A percentile compares a stretch with the other conserved stretches of the same genome.
Conservation (phyloP, 306 rosid genomes). For the Spatholobus suberectus region DNA sequence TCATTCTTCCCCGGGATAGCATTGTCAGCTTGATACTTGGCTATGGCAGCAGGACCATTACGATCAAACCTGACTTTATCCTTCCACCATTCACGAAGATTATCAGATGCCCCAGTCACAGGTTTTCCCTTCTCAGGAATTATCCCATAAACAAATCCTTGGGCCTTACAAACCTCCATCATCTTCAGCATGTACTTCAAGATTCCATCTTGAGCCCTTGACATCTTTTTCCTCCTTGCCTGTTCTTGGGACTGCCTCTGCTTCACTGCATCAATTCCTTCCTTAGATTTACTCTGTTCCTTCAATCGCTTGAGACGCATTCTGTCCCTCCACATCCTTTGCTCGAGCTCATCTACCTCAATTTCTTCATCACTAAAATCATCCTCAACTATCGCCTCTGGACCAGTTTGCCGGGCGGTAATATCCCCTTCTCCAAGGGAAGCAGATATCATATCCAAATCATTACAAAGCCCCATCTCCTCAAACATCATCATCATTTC, state of each 20-base stretch:
- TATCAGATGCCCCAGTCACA: constrained; percentile 81
- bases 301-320: constrained; percentile 65
- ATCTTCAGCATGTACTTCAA: constrained; percentile 84
- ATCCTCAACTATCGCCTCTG: constrained; percentile 65
- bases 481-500: constrained; percentile 66
- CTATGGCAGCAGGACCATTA: constrained; percentile 82
- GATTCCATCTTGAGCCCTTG: constrained; percentile 87
- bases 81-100: constrained; percentile 93
- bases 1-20: constrained; percentile 63
- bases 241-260: constrained; percentile 86
- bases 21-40: constrained; percentile 73
- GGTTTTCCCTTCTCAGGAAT: constrained; percentile 88
- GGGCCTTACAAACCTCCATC: too few relatives aligned
- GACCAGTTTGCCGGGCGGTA: constrained; percentile 50
- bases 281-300: constrained; percentile 66
- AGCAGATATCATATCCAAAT: constrained; percentile 59
- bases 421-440: constrained; percentile 54
- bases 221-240: constrained; percentile 91
- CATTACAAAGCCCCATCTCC: constrained; percentile 63
- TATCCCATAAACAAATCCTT: too few relatives aligned
- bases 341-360: constrained; percentile 74
- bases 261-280: constrained; percentile 60
- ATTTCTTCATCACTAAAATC: constrained; percentile 71
- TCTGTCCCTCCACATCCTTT: constrained; percentile 76
- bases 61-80: constrained; percentile 83